Conservation (phyloP, 305 asterid species). For the Fraxinus greggii region DNA sequence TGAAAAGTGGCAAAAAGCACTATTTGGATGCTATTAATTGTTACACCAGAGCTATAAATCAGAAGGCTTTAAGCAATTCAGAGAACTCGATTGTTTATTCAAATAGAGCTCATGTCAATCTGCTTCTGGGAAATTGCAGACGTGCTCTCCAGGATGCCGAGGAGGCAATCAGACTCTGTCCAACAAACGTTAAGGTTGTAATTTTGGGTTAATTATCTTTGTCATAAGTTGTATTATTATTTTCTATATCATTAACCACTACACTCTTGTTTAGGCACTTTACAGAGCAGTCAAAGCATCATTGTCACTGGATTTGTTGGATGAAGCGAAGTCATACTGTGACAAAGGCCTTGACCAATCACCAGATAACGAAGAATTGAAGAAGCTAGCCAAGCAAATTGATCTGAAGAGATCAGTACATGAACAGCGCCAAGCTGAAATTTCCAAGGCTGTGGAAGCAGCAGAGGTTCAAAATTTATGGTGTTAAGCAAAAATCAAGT, state of each 20-base stretch:
- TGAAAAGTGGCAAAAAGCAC: constrained; percentile 77
- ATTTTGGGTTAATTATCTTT: constrained; percentile 16
- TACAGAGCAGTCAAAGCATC: constrained; percentile 89
- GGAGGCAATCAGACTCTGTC: constrained; percentile 63
- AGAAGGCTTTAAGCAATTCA: constrained; percentile 67
- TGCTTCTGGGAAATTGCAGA: constrained; percentile 73
- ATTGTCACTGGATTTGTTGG: constrained; percentile 64
- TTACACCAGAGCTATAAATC: constrained; percentile 88
- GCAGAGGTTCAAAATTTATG: constrained; percentile 55
- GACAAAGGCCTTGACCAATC: constrained; percentile 67
- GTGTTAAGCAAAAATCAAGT: neutral
- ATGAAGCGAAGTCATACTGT: constrained; percentile 67
- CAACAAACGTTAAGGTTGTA: constrained; percentile 71
- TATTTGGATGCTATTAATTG: constrained; percentile 84
- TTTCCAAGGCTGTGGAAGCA: constrained; percentile 56
- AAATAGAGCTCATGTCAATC: constrained; percentile 88
- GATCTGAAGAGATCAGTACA: constrained; percentile 44
- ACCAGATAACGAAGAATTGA: constrained; percentile 69
- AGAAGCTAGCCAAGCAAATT: constrained; percentile 65
- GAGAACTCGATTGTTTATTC: constrained; percentile 69
- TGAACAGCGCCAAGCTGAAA: constrained; percentile 50
- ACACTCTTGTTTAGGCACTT: constrained; percentile 49
- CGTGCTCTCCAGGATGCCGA: constrained; percentile 86
- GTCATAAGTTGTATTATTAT: neutral
- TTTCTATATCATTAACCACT: constrained; percentile 21